Base-by-base conservation (phyloP, 768 basidiomycete species). In the Mycena sanguinolenta region DNA sequence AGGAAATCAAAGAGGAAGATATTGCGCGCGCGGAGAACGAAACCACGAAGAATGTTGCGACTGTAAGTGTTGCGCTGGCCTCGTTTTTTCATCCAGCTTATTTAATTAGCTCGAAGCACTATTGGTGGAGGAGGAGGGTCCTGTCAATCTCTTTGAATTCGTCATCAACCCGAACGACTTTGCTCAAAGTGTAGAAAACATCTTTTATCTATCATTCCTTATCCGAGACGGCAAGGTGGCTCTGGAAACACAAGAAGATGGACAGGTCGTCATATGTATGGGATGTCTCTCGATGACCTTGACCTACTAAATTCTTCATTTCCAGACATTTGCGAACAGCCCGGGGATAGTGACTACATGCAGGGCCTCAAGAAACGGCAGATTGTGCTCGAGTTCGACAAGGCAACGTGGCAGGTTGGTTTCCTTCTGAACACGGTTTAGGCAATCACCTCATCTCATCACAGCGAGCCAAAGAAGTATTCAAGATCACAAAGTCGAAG, bases 151-250 rank as follows among this genome's bases (percentile, higher is more conserved):
- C 32, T 98, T 98, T 83, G 82, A 86, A 69, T 93, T 98, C 76
- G 86, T 98, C 62, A 84, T 98, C 71, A 97, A 99, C 77, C 98
- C 98, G 16, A 81, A 91, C 32, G 91, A 93, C 75, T 99, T 95
- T 77, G 93, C 92, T 0, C 97, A 99, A 77, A 95, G 94, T 0
- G 95, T 99, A 17, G 98, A 99, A 82, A 99, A 99, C 78, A 84
- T 97, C 27, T 99, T 99, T 79, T 96, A 98, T 76, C 86, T 97
- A 2, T 95, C 95, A 0, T 99, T 99, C 82, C 86, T 98, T 70
- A 93, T 98, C 54, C 88, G 93, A 34, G 94, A 97, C 72, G 95
- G 93, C 3, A 88, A 89, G 75, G 94, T 91, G 67, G 91, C 92
- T 14, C 84, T 95, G 32, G 92, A 95, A 72, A 86, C 88, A 8